phyloP scores from a whole-genome alignment of 2,329 filamentous ascomycete genomes.

The Colletotrichum euphorbiae region DNA sequence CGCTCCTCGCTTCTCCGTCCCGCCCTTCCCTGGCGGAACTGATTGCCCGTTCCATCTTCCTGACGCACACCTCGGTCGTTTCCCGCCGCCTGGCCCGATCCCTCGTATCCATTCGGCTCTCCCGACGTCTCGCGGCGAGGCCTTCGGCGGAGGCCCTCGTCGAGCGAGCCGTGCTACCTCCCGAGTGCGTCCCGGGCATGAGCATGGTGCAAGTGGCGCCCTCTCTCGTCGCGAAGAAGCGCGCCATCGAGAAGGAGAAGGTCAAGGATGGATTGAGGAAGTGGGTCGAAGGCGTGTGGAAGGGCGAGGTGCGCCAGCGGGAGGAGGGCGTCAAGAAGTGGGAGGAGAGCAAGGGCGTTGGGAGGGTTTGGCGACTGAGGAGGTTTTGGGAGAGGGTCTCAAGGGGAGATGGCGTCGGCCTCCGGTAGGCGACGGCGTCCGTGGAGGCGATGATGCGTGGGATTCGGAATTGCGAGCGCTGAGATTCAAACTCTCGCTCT shows the following conservation, averaged over 20 bases:
- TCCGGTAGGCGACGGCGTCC: constrained; percentile 22
- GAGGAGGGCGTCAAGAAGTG: constrained; percentile 59
- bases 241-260: constrained; percentile 73
- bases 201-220: constrained; percentile 62
- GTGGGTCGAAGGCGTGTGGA: constrained; percentile 73
- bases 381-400: constrained; percentile 75
- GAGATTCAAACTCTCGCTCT: constrained; percentile 4
- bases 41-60: constrained; percentile 72
- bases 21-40: constrained; percentile 72
- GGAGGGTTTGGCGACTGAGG: constrained; percentile 70
- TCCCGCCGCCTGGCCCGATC: constrained; percentile 73
- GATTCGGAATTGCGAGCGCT: neutral
- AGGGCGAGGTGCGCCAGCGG: constrained; percentile 61
- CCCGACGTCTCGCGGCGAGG: constrained; percentile 69
- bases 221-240: constrained; percentile 70
- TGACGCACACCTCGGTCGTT: constrained; percentile 73
- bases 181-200: constrained; percentile 68
- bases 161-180: constrained; percentile 72
- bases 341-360: constrained; percentile 64
- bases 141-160: constrained; percentile 72
- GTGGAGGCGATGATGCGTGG: neutral
- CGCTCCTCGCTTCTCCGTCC: constrained; percentile 66
- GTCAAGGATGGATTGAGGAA: constrained; percentile 74
- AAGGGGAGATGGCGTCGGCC: constrained; percentile 49
- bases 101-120: constrained; percentile 73